Conservation (phyloP, 768 basidiomycete species). For the Amanita pseudoporphyria region DNA sequence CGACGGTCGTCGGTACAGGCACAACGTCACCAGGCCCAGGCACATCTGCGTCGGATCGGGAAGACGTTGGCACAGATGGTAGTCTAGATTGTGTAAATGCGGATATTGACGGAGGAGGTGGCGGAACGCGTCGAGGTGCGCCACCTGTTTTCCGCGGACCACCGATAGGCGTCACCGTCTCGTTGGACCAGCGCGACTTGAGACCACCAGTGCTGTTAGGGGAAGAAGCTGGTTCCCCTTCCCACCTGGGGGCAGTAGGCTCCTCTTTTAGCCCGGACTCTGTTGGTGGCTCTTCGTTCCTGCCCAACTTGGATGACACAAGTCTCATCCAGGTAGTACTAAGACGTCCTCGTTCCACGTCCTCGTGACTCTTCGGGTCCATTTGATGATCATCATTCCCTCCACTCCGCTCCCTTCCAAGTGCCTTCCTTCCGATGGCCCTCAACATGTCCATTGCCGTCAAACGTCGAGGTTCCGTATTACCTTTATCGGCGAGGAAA, state of each 20-base stretch:
- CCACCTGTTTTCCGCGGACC: background rate
- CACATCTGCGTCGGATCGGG: background rate
- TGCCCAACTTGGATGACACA: conserved; percentile 18
- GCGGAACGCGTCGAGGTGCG: background rate
- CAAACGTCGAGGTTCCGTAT: conserved; percentile 10
- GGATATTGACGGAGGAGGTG: background rate
- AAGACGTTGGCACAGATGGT: background rate
- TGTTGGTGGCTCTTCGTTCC: conserved; percentile 11
- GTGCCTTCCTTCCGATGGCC: conserved; percentile 33
- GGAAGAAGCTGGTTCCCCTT: conserved; percentile 7
- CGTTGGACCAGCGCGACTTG: conserved; percentile 26
- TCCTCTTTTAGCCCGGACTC: conserved; percentile 5
- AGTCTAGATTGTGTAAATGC: background rate
- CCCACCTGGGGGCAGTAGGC: conserved; percentile 14
- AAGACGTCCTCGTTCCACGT: conserved; percentile 6
- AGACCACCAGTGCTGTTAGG: background rate
- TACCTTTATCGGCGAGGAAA: conserved; percentile 18
- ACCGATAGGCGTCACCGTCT: conserved; percentile 12
- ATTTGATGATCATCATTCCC: background rate
- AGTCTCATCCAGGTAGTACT: conserved; percentile 27
- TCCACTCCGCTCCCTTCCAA: conserved; percentile 13
- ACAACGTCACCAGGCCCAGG: too few species aligned
- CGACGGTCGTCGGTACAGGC: too few species aligned
- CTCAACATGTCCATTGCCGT: conserved; percentile 31
- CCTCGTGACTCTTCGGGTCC: conserved; percentile 1